A percentile compares a stretch with the other conserved stretches of the same genome.
phyloP scores from a whole-genome alignment of 805 yeast genomes.

The Wickerhamiella qilinensis region DNA sequence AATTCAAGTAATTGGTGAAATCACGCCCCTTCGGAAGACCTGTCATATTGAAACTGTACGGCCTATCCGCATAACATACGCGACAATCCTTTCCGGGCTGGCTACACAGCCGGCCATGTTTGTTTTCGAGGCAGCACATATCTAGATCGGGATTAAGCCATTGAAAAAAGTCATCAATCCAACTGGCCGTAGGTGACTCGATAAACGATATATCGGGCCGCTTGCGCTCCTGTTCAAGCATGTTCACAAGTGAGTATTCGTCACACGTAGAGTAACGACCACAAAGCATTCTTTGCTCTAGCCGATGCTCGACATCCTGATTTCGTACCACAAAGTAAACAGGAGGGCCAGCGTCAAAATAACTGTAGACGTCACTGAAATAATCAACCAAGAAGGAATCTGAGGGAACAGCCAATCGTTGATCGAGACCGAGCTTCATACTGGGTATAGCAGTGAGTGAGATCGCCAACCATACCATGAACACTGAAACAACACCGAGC shows the following conservation, averaged over 20 bases:
- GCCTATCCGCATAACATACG: conserved; percentile 47
- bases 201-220: conserved; percentile 49
- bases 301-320: conserved; percentile 42
- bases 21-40: conserved; percentile 68
- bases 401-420: conserved; percentile 69
- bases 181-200: conserved; percentile 70
- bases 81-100: conserved; percentile 39
- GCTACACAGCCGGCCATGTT: conserved; percentile 13
- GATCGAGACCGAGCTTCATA: conserved; percentile 71
- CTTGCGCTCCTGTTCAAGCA: conserved; percentile 70
- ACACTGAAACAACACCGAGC: conserved; percentile 34
- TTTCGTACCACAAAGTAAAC: conserved; percentile 67
- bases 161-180: conserved; percentile 82
- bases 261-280: conserved; percentile 80
- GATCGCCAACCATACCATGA: conserved; percentile 47
- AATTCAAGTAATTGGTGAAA: conserved; percentile 53
- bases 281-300: conserved; percentile 59
- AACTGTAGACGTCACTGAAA: conserved; percentile 57
- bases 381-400: conserved; percentile 71
- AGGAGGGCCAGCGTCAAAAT: conserved; percentile 83
- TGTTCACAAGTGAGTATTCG: conserved; percentile 59
- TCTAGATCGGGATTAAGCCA: conserved; percentile 79
- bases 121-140: conserved; percentile 55
- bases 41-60: conserved; percentile 46
- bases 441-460: conserved; percentile 56